Base-by-base conservation (phyloP, 2,329 filamentous ascomycete genomes). In the Orbilia blumenaviensis region DNA sequence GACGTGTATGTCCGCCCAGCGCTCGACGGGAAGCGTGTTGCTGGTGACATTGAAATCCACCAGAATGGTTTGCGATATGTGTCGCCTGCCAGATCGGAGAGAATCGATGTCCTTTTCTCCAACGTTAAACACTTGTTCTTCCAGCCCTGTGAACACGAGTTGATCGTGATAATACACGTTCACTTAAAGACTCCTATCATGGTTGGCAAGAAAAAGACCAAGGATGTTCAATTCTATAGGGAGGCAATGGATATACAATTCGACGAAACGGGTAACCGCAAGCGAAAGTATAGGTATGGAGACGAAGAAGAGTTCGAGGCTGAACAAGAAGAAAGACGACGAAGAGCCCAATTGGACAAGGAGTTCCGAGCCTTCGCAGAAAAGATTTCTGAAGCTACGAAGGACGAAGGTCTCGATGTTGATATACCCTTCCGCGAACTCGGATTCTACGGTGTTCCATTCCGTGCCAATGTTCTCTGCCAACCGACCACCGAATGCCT, bases 71-170 rank as follows among this genome's bases (percentile, higher is more conserved):
- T 99, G 71, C 92, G 95, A 76, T 99, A 99, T 83, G 87, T 94
- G 85, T 92, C 92, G 62, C 89, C 92, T 63, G 85, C 96, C 78
- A 90, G 91, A 82, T 89, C 89, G 21, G 91, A 95, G 80, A 89
- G 91, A 80, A 92, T 99, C 56, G 95, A 99, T 81, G 90, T 99
- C 63, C 88, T 99, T 0, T 99, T 99, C 86, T 96, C 92, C 85
- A 99, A 99, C 84, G 92, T 99, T 82, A 96, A 96, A 83, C 95
- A 99, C 82, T 87, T 99, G 1, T 99, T 99, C 86, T 99, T 99
- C 86, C 95, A 99, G 83, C 95, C 96, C 27, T 98, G 93, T 81
- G 91, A 93, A 80, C 93, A 97, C 81, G 95, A 99, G 83, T 85
- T 99, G 81, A 96, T 99, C 79, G 96, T 99, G 79, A 92, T 99